Evolutionary conservation across 768 basidiomycete genomes (phyloP), one percentile per base, ranked within the genome.

Genomic region (Paxillus involutus): DNA sequence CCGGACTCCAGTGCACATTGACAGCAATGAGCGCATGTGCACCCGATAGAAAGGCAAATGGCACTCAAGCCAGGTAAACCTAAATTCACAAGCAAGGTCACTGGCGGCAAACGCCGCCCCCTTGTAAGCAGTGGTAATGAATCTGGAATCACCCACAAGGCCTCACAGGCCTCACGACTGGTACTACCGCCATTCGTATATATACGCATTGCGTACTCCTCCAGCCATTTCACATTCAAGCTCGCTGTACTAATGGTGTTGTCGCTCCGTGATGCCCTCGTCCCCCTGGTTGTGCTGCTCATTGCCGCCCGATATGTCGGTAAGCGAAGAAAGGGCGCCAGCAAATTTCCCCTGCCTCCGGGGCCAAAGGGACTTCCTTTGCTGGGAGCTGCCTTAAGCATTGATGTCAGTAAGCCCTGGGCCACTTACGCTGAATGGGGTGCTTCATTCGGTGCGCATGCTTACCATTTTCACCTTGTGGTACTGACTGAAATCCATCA

Each of bases 341-440:
- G 17, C 11, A 50, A 50, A 7, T n/a, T 43, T 39, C 60, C 71
- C 17, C 71, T 81, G 29, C 79, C 78, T 44, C 79, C 77, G 36
- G 84, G 82, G 17, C 83, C 84, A 6, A 78, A 69, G 61, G 75
- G 78, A 43, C 61, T 83, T 35, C 71, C 71, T 12, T 9, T 73
- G 16, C 30, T 71, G 26, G 71, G 71, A 40, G 59, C 56, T 14
- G 54, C 48, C 17, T 50, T 63, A 26, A 63, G 63, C 21, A 48
- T 73, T n/a, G 61, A 73, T 41, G 13, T 58, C 13, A 56, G 63
- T 13, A 55, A 57, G 5, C 69, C 73, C 17, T 73, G 72, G 73
- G 40, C 60, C 44, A 64, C 71, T n/a, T 74, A 70, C 49, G 55
- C 56, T 26, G 59, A 66, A 30, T 73, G 71, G 72, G 66, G 71